Evolutionary conservation across 2,329 filamentous ascomycete genomes (phyloP), one percentile per base, ranked within the genome.

Genomic region (Emmonsiellopsis sp.): DNA sequence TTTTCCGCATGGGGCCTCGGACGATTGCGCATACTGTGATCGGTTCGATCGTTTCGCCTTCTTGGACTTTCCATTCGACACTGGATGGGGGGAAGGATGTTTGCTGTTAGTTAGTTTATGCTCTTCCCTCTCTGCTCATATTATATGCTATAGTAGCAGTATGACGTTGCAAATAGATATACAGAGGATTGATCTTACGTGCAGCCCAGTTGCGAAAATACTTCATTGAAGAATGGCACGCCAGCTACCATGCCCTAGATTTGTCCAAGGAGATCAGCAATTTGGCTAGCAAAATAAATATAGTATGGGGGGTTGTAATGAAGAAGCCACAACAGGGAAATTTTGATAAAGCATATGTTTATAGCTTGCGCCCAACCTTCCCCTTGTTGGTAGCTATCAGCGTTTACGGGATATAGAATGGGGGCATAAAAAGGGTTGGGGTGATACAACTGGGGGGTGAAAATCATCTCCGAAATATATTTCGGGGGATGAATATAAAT

Each of bases 151-250:
- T 26, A 26, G 20, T 26, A 26, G 20, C 20, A 26, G 3, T 26
- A 26, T 1, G 20, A 26, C 5, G 1, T 26, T 26, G 20, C 3
- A 20, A 32, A 37, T 26, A 31, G 16, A 49, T 20, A 52, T 34
- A 34, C 45, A 49, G 32, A 55, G 43, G 38, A 42, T 44, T 31
- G 43, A 43, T 74, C 79, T 63, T 73, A 81, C 73, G 81, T 82
- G 80, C 93, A 98, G 57, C 87, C 90, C 62, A 92, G 82, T 71
- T 97, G 92, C 40, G 76, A 69, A 70, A 98, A 96, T 55, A 97
- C 87, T 71, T 97, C 92, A 68, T 94, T 80, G 76, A 97, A 91
- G 76, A 98, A 98, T 2, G 93, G 93, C 3, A 93, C 82, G 53
- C 93, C 93, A 41, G 93, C 93, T 46, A 98, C 77, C 48, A 97